A percentile compares a stretch with the other conserved stretches of the same genome.
These are phyloP conservation scores for Celoporthe dispersa DNA, from an alignment of 2,329 filamentous ascomycete species.

Conservation along the genomic window DNA sequence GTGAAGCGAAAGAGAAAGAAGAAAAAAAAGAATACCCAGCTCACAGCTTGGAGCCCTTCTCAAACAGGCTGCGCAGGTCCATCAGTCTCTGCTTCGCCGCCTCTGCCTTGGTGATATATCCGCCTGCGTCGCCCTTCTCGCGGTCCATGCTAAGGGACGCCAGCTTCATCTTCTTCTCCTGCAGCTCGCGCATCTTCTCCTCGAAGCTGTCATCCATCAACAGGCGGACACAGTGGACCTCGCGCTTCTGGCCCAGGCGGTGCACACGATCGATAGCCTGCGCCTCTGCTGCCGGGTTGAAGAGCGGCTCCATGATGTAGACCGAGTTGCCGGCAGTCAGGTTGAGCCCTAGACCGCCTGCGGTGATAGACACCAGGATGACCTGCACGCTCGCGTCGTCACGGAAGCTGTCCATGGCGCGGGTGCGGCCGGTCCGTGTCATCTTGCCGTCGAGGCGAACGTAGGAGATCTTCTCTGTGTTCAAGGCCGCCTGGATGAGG, in stretches of 20 bases:
- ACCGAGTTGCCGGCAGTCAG: conserved; percentile 84
- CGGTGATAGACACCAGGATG: conserved; percentile 89
- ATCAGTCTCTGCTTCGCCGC: conserved; percentile 64
- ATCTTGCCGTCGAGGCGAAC: conserved; percentile 91
- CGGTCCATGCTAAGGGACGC: conserved; percentile 84
- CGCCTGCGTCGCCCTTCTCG: conserved; percentile 50
- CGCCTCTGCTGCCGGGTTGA: conserved; percentile 92
- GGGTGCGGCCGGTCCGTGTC: conserved; percentile 72
- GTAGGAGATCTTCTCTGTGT: conserved; percentile 67
- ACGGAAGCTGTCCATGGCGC: conserved; percentile 78
- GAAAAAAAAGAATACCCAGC: not conserved
- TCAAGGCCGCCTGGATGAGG: conserved; percentile 82
- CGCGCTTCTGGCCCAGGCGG: conserved; percentile 85
- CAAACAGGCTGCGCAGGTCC: conserved; percentile 64
- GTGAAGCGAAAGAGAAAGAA: not conserved
- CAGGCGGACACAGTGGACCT: conserved; percentile 84
- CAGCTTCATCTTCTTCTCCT: conserved; percentile 90
- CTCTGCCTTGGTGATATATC: conserved; percentile 22
- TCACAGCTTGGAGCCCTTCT: conserved; percentile 38
- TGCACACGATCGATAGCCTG: conserved; percentile 95
- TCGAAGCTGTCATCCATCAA: conserved; percentile 93
- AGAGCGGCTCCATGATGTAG: conserved; percentile 98
- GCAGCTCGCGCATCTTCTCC: conserved; percentile 87
- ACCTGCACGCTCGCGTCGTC: conserved; percentile 73
- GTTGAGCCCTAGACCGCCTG: conserved; percentile 90